Base-by-base conservation (phyloP, 2,329 filamentous ascomycete genomes). In the Hirsutella thompsonii region DNA sequence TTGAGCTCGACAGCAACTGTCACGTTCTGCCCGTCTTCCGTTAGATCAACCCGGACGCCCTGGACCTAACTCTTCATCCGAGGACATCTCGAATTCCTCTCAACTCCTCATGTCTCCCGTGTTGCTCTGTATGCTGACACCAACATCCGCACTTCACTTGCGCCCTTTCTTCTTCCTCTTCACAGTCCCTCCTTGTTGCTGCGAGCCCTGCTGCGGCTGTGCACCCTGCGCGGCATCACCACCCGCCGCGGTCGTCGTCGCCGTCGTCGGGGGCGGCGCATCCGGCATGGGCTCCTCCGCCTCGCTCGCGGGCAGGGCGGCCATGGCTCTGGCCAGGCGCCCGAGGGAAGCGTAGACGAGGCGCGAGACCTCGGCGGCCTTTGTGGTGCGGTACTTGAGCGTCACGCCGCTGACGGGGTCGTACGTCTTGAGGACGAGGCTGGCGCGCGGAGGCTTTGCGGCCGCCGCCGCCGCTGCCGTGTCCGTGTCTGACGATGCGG, bases 331-430 rank as follows among this genome's bases (percentile, higher is more conserved):
- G n/a, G 81, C 86, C 49, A 95, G 62, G 43, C 76, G 73, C 1
- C 87, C 88, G 47, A 98, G 61, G 35, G 81, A 76, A 39, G 78
- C 76, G 46, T 56, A 50, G 43, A 98, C 76, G 52, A 98, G 64
- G 21, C 92, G 72, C 20, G 83, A 81, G 9, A 98, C 88, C 64
- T 96, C 90, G 18, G 86, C 85, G 18, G 83, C 86, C 63, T 94
- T 94, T 57, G 81, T 82, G 29, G 92, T 98, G 57, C 77, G 74
- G 69, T 95, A 96, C 65, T 95, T 94, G 47, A 98, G 72, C 46
- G 81, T 81, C 43, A 81, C 80, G 54, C 92, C 92, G 41, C 80
- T 83, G 34, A 67, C 68, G 1, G 92, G 83, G 59, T 95, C 86
- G 66, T 80, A 96, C 4, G 92, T 92, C 67, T 94, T 96, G 46